Conservation (phyloP, 2,329 filamentous ascomycete species). For the Paecilomyces variotii region DNA sequence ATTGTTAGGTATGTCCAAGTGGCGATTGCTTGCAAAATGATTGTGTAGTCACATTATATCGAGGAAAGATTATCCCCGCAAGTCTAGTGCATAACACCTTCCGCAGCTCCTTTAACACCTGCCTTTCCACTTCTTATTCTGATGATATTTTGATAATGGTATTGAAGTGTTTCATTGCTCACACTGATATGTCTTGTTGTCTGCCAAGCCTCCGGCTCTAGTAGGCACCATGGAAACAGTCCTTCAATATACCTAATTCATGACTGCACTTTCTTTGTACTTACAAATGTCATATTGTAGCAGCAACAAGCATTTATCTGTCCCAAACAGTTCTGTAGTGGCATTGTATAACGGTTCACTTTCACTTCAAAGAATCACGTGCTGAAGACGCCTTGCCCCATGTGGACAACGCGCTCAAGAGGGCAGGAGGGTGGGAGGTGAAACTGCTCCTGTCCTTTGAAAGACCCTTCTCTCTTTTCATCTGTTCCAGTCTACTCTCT, state of each 20-base stretch:
- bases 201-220: not conserved
- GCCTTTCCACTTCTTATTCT: too few relatives aligned
- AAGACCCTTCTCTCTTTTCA: not conserved
- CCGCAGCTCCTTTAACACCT: too few relatives aligned
- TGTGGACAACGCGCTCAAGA: not conserved
- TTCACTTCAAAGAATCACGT: not conserved
- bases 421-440: not conserved
- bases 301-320: not conserved
- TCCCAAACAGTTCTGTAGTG: not conserved
- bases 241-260: not conserved
- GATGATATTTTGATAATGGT: too few relatives aligned
- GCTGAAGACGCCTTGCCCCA: not conserved
- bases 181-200: not conserved
- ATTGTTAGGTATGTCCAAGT: too few relatives aligned
- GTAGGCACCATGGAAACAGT: not conserved
- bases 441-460: not conserved
- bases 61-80: not conserved
- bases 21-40: not conserved
- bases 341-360: not conserved
- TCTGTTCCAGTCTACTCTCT: not conserved
- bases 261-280: not conserved
- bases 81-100: too few relatives aligned
- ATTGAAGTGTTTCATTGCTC: not conserved
- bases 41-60: not conserved
- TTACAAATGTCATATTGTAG: not conserved